phyloP scores from a whole-genome alignment of 805 yeast genomes.

The Suhomyces prunicola region DNA sequence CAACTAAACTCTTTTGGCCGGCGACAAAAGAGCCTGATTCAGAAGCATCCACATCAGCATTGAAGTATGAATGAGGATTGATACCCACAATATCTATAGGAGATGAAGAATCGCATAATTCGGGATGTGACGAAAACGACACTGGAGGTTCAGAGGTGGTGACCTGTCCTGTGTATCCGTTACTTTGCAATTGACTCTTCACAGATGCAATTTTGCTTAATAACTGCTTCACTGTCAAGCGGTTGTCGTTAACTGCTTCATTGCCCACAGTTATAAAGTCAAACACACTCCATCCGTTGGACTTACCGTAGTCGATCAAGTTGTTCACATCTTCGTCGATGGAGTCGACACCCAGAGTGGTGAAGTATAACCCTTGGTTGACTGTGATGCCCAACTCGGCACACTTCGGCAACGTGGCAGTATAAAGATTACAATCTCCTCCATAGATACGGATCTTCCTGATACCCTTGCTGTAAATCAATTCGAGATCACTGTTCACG shows the following conservation, averaged over 20 bases:
- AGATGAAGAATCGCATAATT: conserved; percentile 58
- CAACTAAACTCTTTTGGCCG: conserved; percentile 57
- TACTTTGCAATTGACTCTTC: conserved; percentile 51
- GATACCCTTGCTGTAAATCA: conserved; percentile 61
- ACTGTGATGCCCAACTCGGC: conserved; percentile 59
- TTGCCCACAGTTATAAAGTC: conserved; percentile 81
- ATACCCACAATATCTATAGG: conserved; percentile 81
- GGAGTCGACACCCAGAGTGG: conserved; percentile 60
- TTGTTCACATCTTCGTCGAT: conserved; percentile 57
- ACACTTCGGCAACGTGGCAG: conserved; percentile 63
- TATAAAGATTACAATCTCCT: conserved; percentile 74
- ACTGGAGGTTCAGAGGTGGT: conserved; percentile 93
- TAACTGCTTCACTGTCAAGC: conserved; percentile 58
- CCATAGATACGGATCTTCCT: conserved; percentile 74
- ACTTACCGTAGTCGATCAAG: conserved; percentile 47
- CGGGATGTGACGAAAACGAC: conserved; percentile 58
- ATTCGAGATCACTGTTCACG: conserved; percentile 56
- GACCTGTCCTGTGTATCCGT: conserved; percentile 74
- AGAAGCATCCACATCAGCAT: conserved; percentile 55
- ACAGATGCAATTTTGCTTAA: conserved; percentile 63
- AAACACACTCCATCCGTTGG: conserved; percentile 68
- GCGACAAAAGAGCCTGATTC: conserved; percentile 69
- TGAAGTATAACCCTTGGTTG: conserved; percentile 87
- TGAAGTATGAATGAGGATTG: conserved; percentile 85
- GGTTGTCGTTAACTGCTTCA: conserved; percentile 70